phyloP scores from a whole-genome alignment of 768 basidiomycete species.

The Leccinum disarticulatum region DNA sequence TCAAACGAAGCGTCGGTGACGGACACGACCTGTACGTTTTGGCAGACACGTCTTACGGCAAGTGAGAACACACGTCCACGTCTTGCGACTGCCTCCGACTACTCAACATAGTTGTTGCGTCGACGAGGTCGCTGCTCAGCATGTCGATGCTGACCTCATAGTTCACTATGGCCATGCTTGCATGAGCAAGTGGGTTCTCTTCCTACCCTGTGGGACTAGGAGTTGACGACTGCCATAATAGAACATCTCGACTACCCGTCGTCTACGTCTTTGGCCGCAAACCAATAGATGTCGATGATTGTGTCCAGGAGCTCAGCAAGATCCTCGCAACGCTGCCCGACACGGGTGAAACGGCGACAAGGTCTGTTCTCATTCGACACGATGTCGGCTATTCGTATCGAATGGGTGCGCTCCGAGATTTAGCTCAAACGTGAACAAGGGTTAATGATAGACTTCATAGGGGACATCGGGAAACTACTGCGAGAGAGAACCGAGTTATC shows the following conservation, averaged over 20 bases:
- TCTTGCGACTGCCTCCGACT: neutral
- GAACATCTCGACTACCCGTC: constrained; percentile 84
- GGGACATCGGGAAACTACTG: constrained; percentile 17
- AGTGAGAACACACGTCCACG: constrained; percentile 42
- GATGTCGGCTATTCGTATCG: constrained; percentile 78
- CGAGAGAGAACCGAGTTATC: constrained; percentile 27
- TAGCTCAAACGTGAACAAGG: neutral
- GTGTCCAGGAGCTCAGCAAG: constrained; percentile 42
- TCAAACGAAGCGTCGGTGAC: constrained; percentile 51
- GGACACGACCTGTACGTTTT: constrained; percentile 76
- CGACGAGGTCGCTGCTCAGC: constrained; percentile 93
- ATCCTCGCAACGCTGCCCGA: constrained; percentile 26
- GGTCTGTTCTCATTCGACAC: constrained; percentile 58
- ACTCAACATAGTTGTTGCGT: constrained; percentile 75
- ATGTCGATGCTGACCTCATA: constrained; percentile 86
- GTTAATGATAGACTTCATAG: constrained; percentile 8
- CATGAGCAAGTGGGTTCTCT: constrained; percentile 73
- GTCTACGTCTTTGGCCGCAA: constrained; percentile 89
- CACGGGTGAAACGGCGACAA: constrained; percentile 1
- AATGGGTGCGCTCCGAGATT: constrained; percentile 45
- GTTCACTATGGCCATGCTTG: constrained; percentile 98
- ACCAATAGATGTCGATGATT: constrained; percentile 54
- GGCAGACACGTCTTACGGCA: constrained; percentile 98
- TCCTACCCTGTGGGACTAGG: neutral
- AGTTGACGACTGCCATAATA: constrained; percentile 30